phyloP scores from a whole-genome alignment of 2,329 filamentous ascomycete genomes.

The Phialocephala sp. region DNA sequence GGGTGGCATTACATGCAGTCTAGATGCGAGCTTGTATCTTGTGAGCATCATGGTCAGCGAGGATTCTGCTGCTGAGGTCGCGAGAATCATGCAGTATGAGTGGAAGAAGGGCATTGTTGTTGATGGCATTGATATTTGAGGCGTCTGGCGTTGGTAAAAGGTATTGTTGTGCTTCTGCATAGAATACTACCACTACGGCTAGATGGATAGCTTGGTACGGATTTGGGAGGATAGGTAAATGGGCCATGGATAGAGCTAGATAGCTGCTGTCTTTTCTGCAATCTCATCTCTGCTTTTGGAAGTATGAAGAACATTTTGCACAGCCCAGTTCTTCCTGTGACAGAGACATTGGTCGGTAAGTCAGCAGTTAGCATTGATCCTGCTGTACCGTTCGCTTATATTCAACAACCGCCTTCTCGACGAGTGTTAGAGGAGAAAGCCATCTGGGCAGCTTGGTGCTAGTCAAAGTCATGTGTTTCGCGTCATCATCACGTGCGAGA shows the following conservation, averaged over 20 bases:
- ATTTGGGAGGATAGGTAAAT: conserved; percentile 9
- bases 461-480: too few species aligned
- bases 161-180: conserved; percentile 19
- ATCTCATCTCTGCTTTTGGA: conserved; percentile 18
- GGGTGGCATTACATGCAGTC: conserved; percentile 77
- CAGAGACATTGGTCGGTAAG: too few species aligned
- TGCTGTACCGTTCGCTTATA: too few species aligned
- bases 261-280: conserved; percentile 20
- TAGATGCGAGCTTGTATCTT: conserved; percentile 85
- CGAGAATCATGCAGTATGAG: conserved; percentile 77
- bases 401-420: too few species aligned
- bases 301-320: too few species aligned
- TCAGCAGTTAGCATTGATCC: too few species aligned
- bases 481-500: too few species aligned
- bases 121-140: conserved; percentile 81
- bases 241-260: conserved; percentile 20
- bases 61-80: conserved; percentile 76
- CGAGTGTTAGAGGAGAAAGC: too few species aligned
- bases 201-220: conserved; percentile 11
- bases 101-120: conserved; percentile 88
- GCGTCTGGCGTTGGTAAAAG: conserved; percentile 22
- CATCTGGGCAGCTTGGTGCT: too few species aligned
- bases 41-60: conserved; percentile 82
- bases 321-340: too few species aligned
- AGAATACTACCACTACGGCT: conserved; percentile 16